A percentile compares a stretch with the other conserved stretches of the same genome.
Conservation (phyloP, 805 yeast species). For the Myxozyma melibiosi region DNA sequence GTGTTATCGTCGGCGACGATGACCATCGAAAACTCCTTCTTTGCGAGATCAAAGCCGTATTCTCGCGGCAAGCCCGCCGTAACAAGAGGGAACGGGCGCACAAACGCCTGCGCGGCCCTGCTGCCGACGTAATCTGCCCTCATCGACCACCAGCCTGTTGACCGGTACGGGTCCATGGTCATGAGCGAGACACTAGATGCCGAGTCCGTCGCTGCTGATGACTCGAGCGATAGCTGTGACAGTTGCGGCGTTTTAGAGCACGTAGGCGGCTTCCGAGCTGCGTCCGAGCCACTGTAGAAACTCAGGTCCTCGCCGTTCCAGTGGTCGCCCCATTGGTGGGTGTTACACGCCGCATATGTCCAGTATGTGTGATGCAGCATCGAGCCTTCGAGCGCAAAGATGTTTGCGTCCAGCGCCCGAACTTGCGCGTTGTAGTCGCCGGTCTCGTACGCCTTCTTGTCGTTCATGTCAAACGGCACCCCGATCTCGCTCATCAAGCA, state of each 20-base stretch:
- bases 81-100: conserved; percentile 74
- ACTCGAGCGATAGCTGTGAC: conserved; percentile 1
- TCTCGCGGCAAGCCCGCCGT: conserved; percentile 59
- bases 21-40: conserved; percentile 48
- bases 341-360: conserved; percentile 76
- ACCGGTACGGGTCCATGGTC: background rate
- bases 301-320: conserved; percentile 97
- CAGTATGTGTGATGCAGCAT: conserved; percentile 77
- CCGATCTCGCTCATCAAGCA: conserved; percentile 92
- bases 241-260: background rate
- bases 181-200: conserved; percentile 13
- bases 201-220: background rate
- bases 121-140: conserved; percentile 53
- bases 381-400: conserved; percentile 74
- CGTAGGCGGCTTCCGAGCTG: background rate
- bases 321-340: conserved; percentile 83
- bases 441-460: conserved; percentile 64
- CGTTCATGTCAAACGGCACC: conserved; percentile 95
- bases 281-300: conserved; percentile 59
- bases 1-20: conserved; percentile 41
- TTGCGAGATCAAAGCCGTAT: conserved; percentile 61
- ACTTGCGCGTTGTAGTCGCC: conserved; percentile 77
- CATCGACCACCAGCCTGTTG: background rate
- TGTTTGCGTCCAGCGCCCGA: conserved; percentile 79
- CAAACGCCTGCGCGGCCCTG: conserved; percentile 71